Evolutionary conservation across 2,329 filamentous ascomycete species (phyloP).

Genomic region (Berkeleyomyces rouxiae): DNA sequence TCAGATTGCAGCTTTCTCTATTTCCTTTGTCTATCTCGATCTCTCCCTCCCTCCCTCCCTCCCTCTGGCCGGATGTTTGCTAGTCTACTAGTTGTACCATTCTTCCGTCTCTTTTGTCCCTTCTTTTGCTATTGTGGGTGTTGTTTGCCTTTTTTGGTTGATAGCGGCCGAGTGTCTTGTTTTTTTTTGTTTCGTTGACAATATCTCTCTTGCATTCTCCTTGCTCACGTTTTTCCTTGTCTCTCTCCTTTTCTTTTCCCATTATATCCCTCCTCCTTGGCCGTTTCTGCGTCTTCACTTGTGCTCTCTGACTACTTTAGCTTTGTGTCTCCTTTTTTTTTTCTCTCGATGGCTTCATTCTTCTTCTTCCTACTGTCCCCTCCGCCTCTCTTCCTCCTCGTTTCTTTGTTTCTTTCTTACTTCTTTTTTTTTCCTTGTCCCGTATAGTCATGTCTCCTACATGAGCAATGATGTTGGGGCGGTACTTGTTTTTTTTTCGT

Average conservation of each 20-base stretch:
- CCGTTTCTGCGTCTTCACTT: background rate
- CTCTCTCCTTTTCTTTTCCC: background rate
- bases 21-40: background rate
- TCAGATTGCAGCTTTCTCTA: background rate
- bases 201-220: background rate
- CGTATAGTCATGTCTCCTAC: constrained; percentile 5
- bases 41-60: background rate
- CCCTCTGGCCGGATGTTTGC: background rate
- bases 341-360: background rate
- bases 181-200: background rate
- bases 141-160: background rate
- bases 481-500: background rate
- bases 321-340: background rate
- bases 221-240: background rate
- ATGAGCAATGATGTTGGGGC: constrained; percentile 7
- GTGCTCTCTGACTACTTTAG: background rate
- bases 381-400: background rate
- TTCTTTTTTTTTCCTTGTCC: background rate
- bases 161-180: background rate
- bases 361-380: background rate
- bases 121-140: background rate
- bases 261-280: background rate
- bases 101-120: background rate
- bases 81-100: no score
- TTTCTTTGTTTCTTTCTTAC: background rate